Conservation (phyloP, 306 rosid genomes). For the Biancaea sappan region DNA sequence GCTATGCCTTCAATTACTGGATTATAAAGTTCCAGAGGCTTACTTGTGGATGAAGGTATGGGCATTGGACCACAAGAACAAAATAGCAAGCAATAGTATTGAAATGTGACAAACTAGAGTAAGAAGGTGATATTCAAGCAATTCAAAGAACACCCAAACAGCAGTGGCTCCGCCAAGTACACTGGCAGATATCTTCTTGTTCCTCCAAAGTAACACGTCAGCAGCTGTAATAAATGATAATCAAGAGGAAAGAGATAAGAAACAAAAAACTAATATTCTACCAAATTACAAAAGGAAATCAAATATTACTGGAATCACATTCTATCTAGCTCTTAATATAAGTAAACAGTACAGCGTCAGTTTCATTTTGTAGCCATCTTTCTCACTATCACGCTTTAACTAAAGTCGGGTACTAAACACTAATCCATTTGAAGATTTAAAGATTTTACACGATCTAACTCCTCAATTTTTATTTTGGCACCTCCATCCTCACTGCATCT, state of each 20-base stretch:
- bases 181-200: conserved; percentile 84
- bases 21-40: conserved; percentile 25
- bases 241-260: not conserved
- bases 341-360: too few relatives aligned
- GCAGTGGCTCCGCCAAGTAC: conserved; percentile 72
- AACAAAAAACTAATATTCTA: not conserved
- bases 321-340: not conserved
- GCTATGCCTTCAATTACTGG: not conserved
- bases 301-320: not conserved
- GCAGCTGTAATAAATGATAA: conserved; percentile 65
- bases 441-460: not conserved
- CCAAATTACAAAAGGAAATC: not conserved
- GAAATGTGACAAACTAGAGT: conserved; percentile 68
- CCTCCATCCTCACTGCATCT: too few relatives aligned
- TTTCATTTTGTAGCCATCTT: not conserved
- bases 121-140: conserved; percentile 83
- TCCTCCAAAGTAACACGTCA: conserved; percentile 85
- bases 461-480: not conserved
- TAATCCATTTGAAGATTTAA: not conserved
- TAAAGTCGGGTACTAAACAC: not conserved
- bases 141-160: conserved; percentile 75
- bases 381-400: not conserved
- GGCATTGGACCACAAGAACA: conserved; percentile 94
- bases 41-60: conserved; percentile 84
- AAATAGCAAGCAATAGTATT: conserved; percentile 60